These are phyloP conservation scores for Phytophthora sp. DNA, from an alignment of 352 stramenopile genomes.

Conservation along the genomic window DNA sequence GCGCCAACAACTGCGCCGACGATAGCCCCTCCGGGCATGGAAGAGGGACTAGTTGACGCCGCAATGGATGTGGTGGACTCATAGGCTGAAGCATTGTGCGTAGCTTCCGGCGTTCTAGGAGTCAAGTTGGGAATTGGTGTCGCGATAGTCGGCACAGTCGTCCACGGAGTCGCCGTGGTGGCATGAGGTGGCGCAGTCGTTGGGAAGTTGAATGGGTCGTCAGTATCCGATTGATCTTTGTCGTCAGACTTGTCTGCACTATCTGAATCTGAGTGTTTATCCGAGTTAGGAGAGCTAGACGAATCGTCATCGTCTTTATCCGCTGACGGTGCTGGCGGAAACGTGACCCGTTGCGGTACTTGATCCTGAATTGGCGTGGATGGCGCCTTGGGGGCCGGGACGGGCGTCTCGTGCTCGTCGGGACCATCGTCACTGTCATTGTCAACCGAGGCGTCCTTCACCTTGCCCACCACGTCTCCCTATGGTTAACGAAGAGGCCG, in stretches of 20 bases:
- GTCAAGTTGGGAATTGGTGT: conserved; percentile 2
- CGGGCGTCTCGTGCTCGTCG: conserved; percentile 1
- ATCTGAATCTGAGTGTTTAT: neutral
- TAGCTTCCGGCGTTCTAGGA: conserved; percentile 7
- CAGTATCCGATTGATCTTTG: conserved; percentile 11
- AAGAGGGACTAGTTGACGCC: conserved; percentile 1
- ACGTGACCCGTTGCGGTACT: neutral
- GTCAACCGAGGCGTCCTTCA: conserved; percentile 12
- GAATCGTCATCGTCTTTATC: neutral
- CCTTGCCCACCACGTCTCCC: conserved; percentile 19
- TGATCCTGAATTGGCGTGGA: neutral
- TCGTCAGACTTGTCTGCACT: conserved; percentile 6
- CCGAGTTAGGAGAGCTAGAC: conserved; percentile 1
- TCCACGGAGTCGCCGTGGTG: conserved; percentile 12
- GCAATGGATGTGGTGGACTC: conserved; percentile 20
- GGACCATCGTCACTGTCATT: conserved; percentile 15
- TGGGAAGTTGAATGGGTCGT: conserved; percentile 8
- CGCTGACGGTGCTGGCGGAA: neutral
- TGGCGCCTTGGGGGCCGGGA: neutral
- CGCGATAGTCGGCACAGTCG: neutral
- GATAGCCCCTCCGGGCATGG: conserved; percentile 20
- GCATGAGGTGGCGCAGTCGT: conserved; percentile 2
- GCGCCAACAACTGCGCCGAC: conserved; percentile 22
- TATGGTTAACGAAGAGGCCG: too few species aligned
- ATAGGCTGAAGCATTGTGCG: conserved; percentile 26